Evolutionary conservation across 2,329 filamentous ascomycete genomes (phyloP).

Genomic region (Pseudogymnoascus sp.): DNA sequence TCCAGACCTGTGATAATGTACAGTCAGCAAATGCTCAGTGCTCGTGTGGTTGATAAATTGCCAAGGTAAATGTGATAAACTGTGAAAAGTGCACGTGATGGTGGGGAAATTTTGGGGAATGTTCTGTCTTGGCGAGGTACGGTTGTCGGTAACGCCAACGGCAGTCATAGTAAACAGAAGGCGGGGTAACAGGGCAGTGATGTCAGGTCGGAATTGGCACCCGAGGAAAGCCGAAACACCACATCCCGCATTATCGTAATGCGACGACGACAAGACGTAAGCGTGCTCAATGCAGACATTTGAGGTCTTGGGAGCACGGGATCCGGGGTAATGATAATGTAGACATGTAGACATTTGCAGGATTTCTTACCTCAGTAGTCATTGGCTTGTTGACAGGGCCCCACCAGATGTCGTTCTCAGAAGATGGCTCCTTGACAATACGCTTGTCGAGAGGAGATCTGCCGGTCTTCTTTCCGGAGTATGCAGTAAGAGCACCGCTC

Average conservation of each 20-base stretch:
- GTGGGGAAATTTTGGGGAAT: background rate
- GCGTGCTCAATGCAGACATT: background rate
- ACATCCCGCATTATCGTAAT: background rate
- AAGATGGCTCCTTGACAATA: constrained; percentile 84
- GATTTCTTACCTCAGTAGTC: constrained; percentile 74
- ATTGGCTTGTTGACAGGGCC: constrained; percentile 99
- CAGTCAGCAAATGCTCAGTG: background rate
- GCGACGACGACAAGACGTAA: background rate
- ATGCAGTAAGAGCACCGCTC: constrained; percentile 87
- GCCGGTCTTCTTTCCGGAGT: constrained; percentile 96
- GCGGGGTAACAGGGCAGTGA: background rate
- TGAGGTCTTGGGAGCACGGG: background rate
- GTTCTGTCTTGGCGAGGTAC: background rate
- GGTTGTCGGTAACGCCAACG: background rate
- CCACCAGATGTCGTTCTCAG: constrained; percentile 95
- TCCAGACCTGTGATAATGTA: constrained; percentile 67
- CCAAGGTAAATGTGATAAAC: background rate
- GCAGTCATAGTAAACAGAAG: background rate
- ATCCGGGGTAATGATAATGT: constrained; percentile 9
- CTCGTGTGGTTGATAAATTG: background rate
- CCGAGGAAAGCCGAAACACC: background rate
- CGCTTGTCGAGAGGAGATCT: constrained; percentile 96
- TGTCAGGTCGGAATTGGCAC: background rate
- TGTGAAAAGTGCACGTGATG: background rate
- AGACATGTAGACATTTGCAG: constrained; percentile 11